Base-by-base conservation (phyloP, 2,329 filamentous ascomycete genomes). In the Colletotrichum sp. region DNA sequence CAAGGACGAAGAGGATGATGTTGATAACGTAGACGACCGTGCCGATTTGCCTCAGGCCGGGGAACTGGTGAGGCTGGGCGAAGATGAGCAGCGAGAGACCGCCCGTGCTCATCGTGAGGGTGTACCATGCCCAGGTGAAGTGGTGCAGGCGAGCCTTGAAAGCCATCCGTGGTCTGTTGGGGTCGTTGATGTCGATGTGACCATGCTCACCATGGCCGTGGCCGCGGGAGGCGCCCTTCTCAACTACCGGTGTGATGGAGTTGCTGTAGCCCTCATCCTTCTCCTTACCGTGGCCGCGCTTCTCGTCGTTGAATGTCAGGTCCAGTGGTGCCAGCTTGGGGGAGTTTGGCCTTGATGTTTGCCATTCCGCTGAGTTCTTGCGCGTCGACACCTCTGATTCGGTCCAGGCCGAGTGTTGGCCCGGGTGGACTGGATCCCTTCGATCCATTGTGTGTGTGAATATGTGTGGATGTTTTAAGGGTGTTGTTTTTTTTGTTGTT, bases 61-160 rank as follows among this genome's bases (percentile, higher is more conserved):
- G 81, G 82, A 96, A 96, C 71, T 87, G 85, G 79, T 92, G 90
- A 10, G 94, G 94, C 67, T 92, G 91, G 4, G 89, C 88, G 60
- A 87, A 87, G 59, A 96, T 88, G 18, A 95, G 88, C 4, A 93
- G 84, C 0, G 93, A 90, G 2, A 96, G 84, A 0, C 93, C 93
- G 39, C 94, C 94, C 0, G 93, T 95, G 64, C 92, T 94, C 94
- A 95, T 95, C 3, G 93, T 93, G 36, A 92, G 86, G 2, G 93
- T 94, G 83, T 93, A 96, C 93, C 93, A 95, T 21, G 92, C 92
- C 93, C 92, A 93, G 1, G 91, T 93, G 81, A 93, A 92, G 83
- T 93, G 91, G 62, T 88, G 84, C 30, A 92, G 82, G 6, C 90
- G 84, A 71, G 88, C 80, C 69, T 85, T 85, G 24, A 90, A 72